Base-by-base conservation (phyloP, 2,329 filamentous ascomycete species). In the Aspergillus bombycis region DNA sequence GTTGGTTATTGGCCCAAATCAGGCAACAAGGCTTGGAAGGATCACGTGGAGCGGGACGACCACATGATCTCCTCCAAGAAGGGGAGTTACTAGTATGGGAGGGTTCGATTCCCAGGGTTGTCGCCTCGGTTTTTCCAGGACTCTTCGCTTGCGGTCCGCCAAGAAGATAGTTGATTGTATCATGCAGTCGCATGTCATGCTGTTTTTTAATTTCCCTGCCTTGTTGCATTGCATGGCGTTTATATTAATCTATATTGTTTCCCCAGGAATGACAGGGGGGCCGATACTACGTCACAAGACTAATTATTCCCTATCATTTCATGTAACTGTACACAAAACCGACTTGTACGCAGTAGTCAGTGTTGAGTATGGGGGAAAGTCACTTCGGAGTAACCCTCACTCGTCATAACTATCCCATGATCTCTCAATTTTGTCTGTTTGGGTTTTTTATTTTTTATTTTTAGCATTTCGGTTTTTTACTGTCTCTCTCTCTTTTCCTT, bases 231-330 rank as follows among this genome's bases (percentile, higher is more conserved):
- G 52, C 52, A 54, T 36, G 16, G 30, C 11, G n/a, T 36, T 34
- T 54, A 54, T 9, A 54, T 54, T 54, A 54, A 54, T 54, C 52
- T 54, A 54, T 54, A 54, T 54, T 54, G 32, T 23, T 19, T 34
- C 30, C n/a, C 12, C 30, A 21, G 30, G 30, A 34, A 14, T 54
- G 52, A 36, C 28, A 30, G 26, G 28, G 32, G 28, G 12, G 1
- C 11, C 30, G 19, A 54, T 54, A 34, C 52, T 21, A 34, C 52
- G 26, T 54, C 52, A 54, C 16, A 5, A 30, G 50, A 53, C 30
- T 7, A 53, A 53, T 28, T 3, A 9, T 16, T 10, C 28, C 23
- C 0, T 26, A 26, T 48, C 21, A 19, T 3, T 30, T 54, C 52
- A 54, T 54, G 52, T 54, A 54, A 54, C 52, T 54, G 52, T 50